phyloP scores from a whole-genome alignment of 225 moss, liverwort and hornwort genomes.

The Polytrichum formosum region DNA sequence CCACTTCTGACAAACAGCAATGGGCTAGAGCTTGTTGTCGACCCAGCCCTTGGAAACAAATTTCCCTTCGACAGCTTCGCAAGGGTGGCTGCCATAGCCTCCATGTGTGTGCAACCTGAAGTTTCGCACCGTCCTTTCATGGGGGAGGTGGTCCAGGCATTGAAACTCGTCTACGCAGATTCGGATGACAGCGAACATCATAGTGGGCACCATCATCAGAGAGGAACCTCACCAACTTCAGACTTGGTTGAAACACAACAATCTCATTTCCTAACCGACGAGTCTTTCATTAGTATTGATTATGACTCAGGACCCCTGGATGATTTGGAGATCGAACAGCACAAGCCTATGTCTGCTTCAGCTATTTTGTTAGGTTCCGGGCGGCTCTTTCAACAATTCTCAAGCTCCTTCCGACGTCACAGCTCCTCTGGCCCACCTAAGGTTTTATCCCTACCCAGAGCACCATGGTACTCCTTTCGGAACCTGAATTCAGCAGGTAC shows the following conservation, averaged over 20 bases:
- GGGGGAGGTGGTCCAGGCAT: conserved; percentile 85
- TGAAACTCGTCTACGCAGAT: conserved; percentile 66
- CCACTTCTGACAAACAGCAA: conserved; percentile 63
- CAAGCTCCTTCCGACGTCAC: conserved; percentile 58
- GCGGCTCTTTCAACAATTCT: conserved; percentile 50
- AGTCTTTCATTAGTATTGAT: conserved; percentile 40
- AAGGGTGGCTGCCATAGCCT: conserved; percentile 69
- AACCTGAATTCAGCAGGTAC: conserved; percentile 33
- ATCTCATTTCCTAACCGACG: conserved; percentile 27
- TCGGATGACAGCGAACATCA: conserved; percentile 34
- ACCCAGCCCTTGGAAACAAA: conserved; percentile 48
- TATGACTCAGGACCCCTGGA: conserved; percentile 52
- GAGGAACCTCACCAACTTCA: conserved; percentile 30
- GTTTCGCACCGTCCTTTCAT: conserved; percentile 83
- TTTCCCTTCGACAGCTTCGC: conserved; percentile 57
- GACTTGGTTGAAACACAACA: conserved; percentile 23
- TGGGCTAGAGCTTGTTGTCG: conserved; percentile 48
- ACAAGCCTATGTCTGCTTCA: conserved; percentile 59
- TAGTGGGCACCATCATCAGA: conserved; percentile 10
- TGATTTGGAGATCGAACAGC: conserved; percentile 44
- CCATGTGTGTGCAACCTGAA: conserved; percentile 81
- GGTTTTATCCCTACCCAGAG: conserved; percentile 36
- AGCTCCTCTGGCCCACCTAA: conserved; percentile 64
- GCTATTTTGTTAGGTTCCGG: conserved; percentile 49
- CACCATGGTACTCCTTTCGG: conserved; percentile 48